Conservation (phyloP, 1,139 yeast species). For the Diutina ranongensis region DNA sequence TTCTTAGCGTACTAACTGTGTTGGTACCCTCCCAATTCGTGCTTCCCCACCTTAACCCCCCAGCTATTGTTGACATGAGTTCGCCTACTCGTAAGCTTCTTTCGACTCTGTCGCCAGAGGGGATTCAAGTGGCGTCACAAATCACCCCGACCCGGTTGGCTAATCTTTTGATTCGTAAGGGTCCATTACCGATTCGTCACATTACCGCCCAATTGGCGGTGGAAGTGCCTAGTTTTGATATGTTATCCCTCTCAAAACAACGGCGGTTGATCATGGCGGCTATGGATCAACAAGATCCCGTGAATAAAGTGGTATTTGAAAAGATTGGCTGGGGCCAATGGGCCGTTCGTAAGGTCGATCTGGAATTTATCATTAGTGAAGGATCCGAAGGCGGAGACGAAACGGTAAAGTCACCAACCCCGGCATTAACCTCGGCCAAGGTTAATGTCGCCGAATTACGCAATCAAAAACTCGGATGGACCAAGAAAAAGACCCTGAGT, state of each 20-base stretch:
- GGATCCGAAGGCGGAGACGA: constrained; percentile 8
- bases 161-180: constrained; percentile 53
- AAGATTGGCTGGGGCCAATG: constrained; percentile 98
- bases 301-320: constrained; percentile 61
- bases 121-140: constrained; percentile 77
- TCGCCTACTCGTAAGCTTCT: background rate
- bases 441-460: constrained; percentile 5
- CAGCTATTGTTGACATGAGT: background rate
- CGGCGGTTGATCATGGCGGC: constrained; percentile 84
- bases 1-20: background rate
- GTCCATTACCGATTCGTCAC: constrained; percentile 86
- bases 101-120: constrained; percentile 70
- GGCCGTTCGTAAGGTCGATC: constrained; percentile 60
- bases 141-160: constrained; percentile 78
- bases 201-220: constrained; percentile 67
- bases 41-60: background rate
- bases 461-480: constrained; percentile 28
- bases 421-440: background rate
- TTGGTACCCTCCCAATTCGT: background rate
- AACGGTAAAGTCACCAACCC: background rate
- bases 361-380: constrained; percentile 38
- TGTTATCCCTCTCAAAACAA: constrained; percentile 75
- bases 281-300: constrained; percentile 53
- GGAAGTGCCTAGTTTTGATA: constrained; percentile 73
- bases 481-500: constrained; percentile 16